A percentile compares a stretch with the other conserved stretches of the same genome.
Conservation (phyloP, 2,329 filamentous ascomycete genomes). For the Aspergillus niger region DNA sequence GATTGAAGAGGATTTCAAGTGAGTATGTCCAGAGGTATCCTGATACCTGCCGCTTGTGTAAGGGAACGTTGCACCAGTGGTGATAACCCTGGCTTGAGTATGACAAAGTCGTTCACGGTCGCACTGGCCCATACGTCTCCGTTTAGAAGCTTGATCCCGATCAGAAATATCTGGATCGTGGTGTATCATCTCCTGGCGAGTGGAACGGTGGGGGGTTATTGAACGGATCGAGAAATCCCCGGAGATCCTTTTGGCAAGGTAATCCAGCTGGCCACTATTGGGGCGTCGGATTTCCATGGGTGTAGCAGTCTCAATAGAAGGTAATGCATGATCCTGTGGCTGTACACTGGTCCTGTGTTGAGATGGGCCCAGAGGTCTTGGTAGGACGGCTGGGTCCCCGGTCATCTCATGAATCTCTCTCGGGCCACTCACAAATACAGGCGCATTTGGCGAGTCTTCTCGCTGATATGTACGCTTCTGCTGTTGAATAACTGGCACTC, state of each 20-base stretch:
- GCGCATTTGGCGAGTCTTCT: conserved; percentile 25
- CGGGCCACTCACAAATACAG: conserved; percentile 37
- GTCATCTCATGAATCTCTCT: conserved; percentile 23
- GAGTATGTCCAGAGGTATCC: conserved; percentile 20
- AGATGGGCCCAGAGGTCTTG: conserved; percentile 19
- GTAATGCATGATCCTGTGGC: conserved; percentile 35
- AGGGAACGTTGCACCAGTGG: conserved; percentile 14
- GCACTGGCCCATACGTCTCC: conserved; percentile 35
- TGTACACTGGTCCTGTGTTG: conserved; percentile 21
- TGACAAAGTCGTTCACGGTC: conserved; percentile 21
- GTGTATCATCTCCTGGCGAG: conserved; percentile 27
- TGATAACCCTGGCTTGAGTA: conserved; percentile 14
- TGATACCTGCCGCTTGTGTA: conserved; percentile 21
- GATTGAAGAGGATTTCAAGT: conserved; percentile 15
- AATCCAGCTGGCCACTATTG: conserved; percentile 28
- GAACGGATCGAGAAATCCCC: conserved; percentile 30
- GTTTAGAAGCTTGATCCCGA: conserved; percentile 34
- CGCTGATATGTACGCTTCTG: conserved; percentile 22
- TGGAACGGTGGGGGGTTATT: conserved; percentile 30
- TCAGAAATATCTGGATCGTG: conserved; percentile 25
- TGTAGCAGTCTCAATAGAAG: conserved; percentile 39
- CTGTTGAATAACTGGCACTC: conserved; percentile 20
- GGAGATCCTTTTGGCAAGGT: conserved; percentile 33
- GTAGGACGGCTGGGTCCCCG: conserved; percentile 20
- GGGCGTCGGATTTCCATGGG: conserved; percentile 26